Percentiles rank a stretch among this genome's conserved stretches.
These are phyloP conservation scores for Gastrodia elata DNA, from an alignment of 106 monocot species.

Conservation along the genomic window DNA sequence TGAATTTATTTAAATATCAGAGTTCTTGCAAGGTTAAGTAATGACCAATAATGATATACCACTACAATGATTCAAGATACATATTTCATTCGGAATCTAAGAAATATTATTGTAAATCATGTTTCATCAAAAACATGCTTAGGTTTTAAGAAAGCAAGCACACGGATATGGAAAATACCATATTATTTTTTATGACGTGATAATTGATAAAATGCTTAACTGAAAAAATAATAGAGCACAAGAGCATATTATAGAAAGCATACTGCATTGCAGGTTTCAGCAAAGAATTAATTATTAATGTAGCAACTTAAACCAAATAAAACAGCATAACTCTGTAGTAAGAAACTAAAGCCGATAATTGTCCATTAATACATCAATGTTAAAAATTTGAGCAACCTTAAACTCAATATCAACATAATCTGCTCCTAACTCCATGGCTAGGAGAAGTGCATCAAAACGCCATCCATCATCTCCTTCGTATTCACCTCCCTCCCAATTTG, in stretches of 20 bases:
- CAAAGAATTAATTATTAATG: background rate
- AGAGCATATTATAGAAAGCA: background rate
- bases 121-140: background rate
- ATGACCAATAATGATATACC: background rate
- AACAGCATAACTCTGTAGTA: background rate
- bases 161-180: background rate
- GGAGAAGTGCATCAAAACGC: slow-evolving; percentile 54
- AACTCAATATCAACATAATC: slow-evolving; percentile 93
- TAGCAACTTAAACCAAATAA: background rate
- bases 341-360: background rate
- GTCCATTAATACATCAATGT: background rate
- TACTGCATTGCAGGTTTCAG: background rate
- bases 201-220: background rate
- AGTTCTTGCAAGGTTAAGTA: background rate
- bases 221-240: background rate
- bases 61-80: background rate
- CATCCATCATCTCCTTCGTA: slow-evolving; percentile 71
- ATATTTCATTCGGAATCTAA: background rate
- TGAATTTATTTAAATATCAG: background rate
- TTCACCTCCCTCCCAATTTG: slow-evolving; percentile 91
- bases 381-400: slow-evolving; percentile 36
- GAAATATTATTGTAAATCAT: background rate
- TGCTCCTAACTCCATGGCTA: slow-evolving; percentile 82
- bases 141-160: background rate
- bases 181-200: background rate